These are phyloP conservation scores for Coemansia sp. DNA, from an alignment of 192 early-diverging fungal species.

Conservation along the genomic window DNA sequence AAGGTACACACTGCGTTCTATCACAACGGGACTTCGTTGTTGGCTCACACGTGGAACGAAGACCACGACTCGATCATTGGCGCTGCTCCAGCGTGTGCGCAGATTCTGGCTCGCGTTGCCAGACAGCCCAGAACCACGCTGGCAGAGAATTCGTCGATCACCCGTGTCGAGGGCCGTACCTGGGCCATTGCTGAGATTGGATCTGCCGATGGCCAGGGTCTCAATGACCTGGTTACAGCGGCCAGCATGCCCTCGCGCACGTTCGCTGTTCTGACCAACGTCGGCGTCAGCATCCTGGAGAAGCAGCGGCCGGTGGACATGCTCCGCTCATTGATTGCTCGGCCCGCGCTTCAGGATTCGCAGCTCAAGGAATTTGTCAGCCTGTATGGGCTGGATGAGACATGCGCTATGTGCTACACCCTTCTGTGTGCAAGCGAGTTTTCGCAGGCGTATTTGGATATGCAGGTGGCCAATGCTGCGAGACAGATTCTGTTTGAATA, in stretches of 20 bases:
- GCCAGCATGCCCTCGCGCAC: constrained; percentile 58
- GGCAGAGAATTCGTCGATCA: constrained; percentile 52
- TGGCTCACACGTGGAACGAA: constrained; percentile 66
- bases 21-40: constrained; percentile 64
- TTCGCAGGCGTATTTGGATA: constrained; percentile 7
- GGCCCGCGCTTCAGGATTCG: constrained; percentile 37
- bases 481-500: constrained; percentile 47
- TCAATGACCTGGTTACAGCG: constrained; percentile 71
- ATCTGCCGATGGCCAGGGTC: constrained; percentile 21
- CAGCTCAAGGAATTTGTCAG: constrained; percentile 57
- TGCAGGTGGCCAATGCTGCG: constrained; percentile 37
- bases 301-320: constrained; percentile 82
- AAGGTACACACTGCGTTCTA: constrained; percentile 69
- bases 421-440: constrained; percentile 59
- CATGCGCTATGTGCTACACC: constrained; percentile 85
- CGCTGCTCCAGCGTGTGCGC: constrained; percentile 65
- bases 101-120: constrained; percentile 38
- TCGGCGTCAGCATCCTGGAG: constrained; percentile 63
- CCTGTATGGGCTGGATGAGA: constrained; percentile 64
- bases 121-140: constrained; percentile 43
- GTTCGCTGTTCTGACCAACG: constrained; percentile 76
- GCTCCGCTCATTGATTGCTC: constrained; percentile 60
- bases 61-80: constrained; percentile 70
- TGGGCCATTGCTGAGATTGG: constrained; percentile 73
- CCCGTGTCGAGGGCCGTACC: constrained; percentile 75